These are phyloP conservation scores for Hemisphaericaspora nanyangensis DNA, from an alignment of 805 yeast species.

Conservation along the genomic window DNA sequence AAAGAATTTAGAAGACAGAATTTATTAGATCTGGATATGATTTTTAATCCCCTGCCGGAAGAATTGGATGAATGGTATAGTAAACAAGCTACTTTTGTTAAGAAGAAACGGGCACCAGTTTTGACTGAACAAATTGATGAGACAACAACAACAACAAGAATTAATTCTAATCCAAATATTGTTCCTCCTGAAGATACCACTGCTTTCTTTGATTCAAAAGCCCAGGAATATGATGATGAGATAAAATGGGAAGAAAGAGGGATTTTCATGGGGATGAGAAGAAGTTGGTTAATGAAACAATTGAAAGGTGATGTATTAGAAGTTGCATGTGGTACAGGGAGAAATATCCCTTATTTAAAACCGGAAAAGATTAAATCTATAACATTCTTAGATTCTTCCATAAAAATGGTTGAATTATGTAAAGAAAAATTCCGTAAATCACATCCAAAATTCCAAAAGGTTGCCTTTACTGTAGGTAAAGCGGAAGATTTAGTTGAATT, in stretches of 20 bases:
- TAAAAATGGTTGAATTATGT: slow-evolving; percentile 80
- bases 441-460: slow-evolving; percentile 66
- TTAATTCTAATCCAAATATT: slow-evolving; percentile 40
- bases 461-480: slow-evolving; percentile 84
- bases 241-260: slow-evolving; percentile 72
- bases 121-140: slow-evolving; percentile 13
- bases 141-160: slow-evolving; percentile 12
- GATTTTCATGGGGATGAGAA: slow-evolving; percentile 55
- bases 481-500: slow-evolving; percentile 76
- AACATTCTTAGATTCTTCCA: slow-evolving; percentile 82
- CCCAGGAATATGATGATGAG: slow-evolving; percentile 74
- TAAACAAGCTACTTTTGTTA: slow-evolving; percentile 25
- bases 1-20: slow-evolving; percentile 40
- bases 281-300: slow-evolving; percentile 77
- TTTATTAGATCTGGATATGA: slow-evolving; percentile 25
- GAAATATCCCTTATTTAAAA: slow-evolving; percentile 76
- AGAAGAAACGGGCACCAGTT: slow-evolving; percentile 21
- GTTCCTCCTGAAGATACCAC: slow-evolving; percentile 80
- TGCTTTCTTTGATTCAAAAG: slow-evolving; percentile 69
- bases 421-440: slow-evolving; percentile 64
- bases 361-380: slow-evolving; percentile 60
- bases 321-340: slow-evolving; percentile 94
- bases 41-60: slow-evolving; percentile 40
- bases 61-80: slow-evolving; percentile 41
- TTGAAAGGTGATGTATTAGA: slow-evolving; percentile 87